These are phyloP conservation scores for Pyrus betulifolia DNA, from an alignment of 306 rosid species.

Conservation along the genomic window DNA sequence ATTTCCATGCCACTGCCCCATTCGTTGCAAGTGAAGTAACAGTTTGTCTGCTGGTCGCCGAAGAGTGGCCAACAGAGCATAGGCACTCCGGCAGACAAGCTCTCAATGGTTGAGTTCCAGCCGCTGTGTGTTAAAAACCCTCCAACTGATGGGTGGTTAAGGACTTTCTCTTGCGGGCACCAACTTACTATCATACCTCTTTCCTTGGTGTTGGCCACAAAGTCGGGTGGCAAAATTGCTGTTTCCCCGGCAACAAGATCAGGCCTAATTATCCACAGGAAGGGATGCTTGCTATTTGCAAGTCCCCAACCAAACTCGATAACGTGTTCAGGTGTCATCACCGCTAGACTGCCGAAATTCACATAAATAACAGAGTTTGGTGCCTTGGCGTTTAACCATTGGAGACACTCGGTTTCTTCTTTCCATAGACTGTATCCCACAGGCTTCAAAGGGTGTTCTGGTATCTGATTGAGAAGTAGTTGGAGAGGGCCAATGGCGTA, in stretches of 20 bases:
- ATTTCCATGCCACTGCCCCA: constrained; percentile 17
- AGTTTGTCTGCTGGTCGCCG: constrained; percentile 13
- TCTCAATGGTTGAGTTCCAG: constrained; percentile 15
- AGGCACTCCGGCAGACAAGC: constrained; percentile 11
- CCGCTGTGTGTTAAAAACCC: constrained; percentile 20
- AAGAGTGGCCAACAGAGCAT: constrained; percentile 11
- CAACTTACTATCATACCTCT: constrained; percentile 9
- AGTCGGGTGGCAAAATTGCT: neutral
- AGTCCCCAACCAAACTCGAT: constrained; percentile 19
- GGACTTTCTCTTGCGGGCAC: constrained; percentile 17
- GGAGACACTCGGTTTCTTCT: constrained; percentile 9
- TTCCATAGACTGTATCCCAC: constrained; percentile 14
- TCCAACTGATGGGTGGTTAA: constrained; percentile 7
- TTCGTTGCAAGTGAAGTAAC: constrained; percentile 7
- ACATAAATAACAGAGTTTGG: constrained; percentile 15
- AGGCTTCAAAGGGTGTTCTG: neutral
- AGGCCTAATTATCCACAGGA: constrained; percentile 20
- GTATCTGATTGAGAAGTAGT: constrained; percentile 8
- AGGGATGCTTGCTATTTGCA: constrained; percentile 11
- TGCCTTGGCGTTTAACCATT: constrained; percentile 1
- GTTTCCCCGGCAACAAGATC: neutral
- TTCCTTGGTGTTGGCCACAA: neutral
- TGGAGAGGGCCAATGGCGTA: constrained; percentile 19
- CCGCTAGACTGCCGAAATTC: constrained; percentile 8
- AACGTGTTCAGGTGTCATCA: constrained; percentile 1